Conservation (phyloP, 2,329 filamentous ascomycete genomes). For the Biscogniauxia marginata region DNA sequence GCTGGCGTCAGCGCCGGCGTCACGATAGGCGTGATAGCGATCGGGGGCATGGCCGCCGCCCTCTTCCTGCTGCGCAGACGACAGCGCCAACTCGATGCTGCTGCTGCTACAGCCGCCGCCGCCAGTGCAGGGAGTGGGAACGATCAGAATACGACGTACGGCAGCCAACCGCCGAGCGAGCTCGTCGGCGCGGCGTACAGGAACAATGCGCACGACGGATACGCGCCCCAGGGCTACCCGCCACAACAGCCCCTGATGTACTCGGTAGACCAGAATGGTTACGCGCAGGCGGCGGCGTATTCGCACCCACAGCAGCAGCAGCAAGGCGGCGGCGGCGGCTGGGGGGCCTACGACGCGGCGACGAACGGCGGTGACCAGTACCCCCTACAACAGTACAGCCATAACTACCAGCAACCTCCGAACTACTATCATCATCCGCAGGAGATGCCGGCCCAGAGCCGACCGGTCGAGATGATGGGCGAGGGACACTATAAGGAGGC, state of each 20-base stretch:
- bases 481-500: constrained; percentile 33
- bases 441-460: constrained; percentile 33
- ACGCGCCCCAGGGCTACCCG: background rate
- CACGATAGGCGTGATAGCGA: constrained; percentile 31
- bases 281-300: constrained; percentile 4
- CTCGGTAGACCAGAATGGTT: background rate
- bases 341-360: background rate
- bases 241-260: background rate
- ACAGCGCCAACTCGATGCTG: constrained; percentile 18
- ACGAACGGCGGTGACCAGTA: background rate
- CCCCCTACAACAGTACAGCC: background rate
- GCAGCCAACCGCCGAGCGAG: constrained; percentile 3
- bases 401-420: background rate
- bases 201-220: background rate
- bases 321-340: background rate
- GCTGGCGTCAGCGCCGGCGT: constrained; percentile 37
- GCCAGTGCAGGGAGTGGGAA: constrained; percentile 5
- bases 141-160: constrained; percentile 4
- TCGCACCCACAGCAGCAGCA: constrained; percentile 5
- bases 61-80: constrained; percentile 29
- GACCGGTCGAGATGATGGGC: constrained; percentile 36
- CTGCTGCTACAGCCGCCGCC: constrained; percentile 13
- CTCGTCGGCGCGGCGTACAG: constrained; percentile 1
- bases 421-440: constrained; percentile 18
- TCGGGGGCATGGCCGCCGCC: constrained; percentile 29